phyloP scores from a whole-genome alignment of 495 filamentous ascomycete species.

The Lophiotrema nucula region DNA sequence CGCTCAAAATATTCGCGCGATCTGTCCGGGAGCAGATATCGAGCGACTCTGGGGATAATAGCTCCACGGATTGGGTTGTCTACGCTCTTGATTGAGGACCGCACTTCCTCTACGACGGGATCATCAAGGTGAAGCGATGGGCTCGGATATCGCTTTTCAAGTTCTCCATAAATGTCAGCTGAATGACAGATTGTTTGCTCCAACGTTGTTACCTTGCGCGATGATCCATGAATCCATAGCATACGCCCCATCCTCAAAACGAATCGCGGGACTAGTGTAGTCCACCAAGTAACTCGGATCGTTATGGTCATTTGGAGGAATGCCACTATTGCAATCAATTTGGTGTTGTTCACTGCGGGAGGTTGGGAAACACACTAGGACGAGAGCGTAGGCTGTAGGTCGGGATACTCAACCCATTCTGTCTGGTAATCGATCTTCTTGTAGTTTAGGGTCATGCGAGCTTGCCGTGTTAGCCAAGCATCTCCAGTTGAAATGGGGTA shows the following conservation, averaged over 20 bases:
- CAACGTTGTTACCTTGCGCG: slow-evolving; percentile 29
- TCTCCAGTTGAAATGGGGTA: background rate
- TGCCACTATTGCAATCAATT: slow-evolving; percentile 22
- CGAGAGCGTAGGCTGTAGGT: slow-evolving; percentile 51
- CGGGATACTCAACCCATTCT: slow-evolving; percentile 65
- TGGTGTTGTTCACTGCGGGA: background rate
- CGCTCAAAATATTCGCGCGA: slow-evolving; percentile 48
- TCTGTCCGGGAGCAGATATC: slow-evolving; percentile 42
- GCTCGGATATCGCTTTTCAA: slow-evolving; percentile 54
- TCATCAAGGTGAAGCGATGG: slow-evolving; percentile 55
- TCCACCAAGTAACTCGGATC: slow-evolving; percentile 17
- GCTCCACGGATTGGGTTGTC: slow-evolving; percentile 32
- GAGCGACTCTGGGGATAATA: slow-evolving; percentile 41
- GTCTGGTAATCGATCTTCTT: slow-evolving; percentile 64
- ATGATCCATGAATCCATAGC: slow-evolving; percentile 60
- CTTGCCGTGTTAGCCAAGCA: slow-evolving; percentile 36
- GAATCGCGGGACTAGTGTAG: slow-evolving; percentile 58
- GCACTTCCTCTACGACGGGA: slow-evolving; percentile 41
- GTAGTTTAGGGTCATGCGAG: slow-evolving; percentile 59
- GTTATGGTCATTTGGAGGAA: slow-evolving; percentile 44
- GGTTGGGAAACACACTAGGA: slow-evolving; percentile 41
- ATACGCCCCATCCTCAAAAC: slow-evolving; percentile 51
- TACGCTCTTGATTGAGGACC: slow-evolving; percentile 21
- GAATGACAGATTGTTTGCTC: background rate
- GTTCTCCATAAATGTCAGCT: slow-evolving; percentile 21